Base-by-base conservation (phyloP, 192 early-diverging fungal species). In the Coemansia sp. region DNA sequence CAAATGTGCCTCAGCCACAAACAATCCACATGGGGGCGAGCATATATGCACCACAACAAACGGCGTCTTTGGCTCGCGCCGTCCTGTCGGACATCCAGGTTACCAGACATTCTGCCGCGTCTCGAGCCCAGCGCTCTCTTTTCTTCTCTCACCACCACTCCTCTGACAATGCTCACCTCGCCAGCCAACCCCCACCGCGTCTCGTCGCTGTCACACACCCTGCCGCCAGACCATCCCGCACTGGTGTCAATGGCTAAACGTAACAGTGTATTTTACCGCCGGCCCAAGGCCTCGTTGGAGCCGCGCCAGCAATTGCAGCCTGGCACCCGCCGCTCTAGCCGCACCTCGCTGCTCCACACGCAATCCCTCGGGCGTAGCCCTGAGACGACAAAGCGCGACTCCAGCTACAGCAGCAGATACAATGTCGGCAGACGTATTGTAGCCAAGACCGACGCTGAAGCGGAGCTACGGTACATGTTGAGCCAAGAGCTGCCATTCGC, bases 201-300 rank as follows among this genome's bases (percentile, higher is more conserved):
- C 5, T 40, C 38, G n/a, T 43, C 23, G 29, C 8, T 30, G 4
- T 5, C 54, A 1, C 42, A 7, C 39, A 22, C 57, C 2, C 1
- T 52, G 41, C 59, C 49, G 28, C 50, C 50, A 32, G 43, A 53
- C 50, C 59, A 40, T 11, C 43, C 50, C 4, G 50, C 34, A 2
- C 22, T 47, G 8, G 27, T 47, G 12, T 44, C 58, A 5, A 26
- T 51, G 29, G 50, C 20, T 19, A 44, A 47, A 17, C 56, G 49
- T 30, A 54, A 53, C 48, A 72, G 69, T 53, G 26, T 72, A 10
- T 72, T 72, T 35, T 61, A 54, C 36, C 69, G 69, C 32, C 62
- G 38, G 14, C 44, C 59, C 10, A 25, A 27, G 2, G 20, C 53
- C 3, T 19, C 49, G 54, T 36, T 49, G 15, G n/a, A 31, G 3